Evolutionary conservation across 192 early-diverging fungal species (phyloP).

Genomic region (Martensiomyces pterosporus): DNA sequence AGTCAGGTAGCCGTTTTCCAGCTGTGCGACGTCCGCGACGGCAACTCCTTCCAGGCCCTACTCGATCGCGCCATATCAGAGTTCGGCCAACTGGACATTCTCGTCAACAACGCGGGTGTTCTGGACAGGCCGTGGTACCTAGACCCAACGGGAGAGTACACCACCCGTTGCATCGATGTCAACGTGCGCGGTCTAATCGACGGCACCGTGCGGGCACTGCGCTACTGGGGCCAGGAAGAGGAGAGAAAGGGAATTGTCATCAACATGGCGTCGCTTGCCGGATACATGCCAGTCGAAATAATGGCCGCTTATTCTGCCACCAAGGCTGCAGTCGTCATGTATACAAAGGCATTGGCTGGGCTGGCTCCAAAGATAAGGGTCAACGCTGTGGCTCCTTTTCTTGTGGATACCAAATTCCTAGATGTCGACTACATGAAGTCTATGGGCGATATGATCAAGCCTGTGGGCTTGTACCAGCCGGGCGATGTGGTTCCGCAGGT

Average conservation of each 20-base stretch:
- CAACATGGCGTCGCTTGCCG: constrained; percentile 67
- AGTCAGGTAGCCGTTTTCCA: constrained; percentile 41
- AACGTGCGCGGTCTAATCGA: neutral
- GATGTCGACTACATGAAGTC: too few species aligned
- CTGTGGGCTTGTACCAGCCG: constrained; percentile 19
- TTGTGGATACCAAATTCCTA: neutral
- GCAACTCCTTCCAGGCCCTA: neutral
- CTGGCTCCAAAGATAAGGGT: neutral
- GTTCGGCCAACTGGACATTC: neutral
- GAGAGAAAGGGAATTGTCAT: constrained; percentile 45
- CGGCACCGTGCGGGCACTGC: neutral
- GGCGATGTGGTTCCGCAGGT: constrained; percentile 51
- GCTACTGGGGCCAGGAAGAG: neutral
- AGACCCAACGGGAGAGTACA: neutral
- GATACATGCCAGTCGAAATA: constrained; percentile 38
- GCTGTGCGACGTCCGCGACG: constrained; percentile 47
- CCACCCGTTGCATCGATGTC: neutral
- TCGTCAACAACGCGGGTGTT: neutral
- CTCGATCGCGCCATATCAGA: neutral
- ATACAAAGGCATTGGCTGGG: neutral
- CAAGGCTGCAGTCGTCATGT: constrained; percentile 31
- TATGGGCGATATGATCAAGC: constrained; percentile 8
- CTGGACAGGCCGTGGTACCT: neutral
- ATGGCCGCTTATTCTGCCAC: constrained; percentile 68
- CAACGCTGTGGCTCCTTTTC: neutral